Evolutionary conservation across 2,329 filamentous ascomycete species (phyloP), one percentile per base, ranked within the genome.

Genomic region (Neonectria neomacrospora): DNA sequence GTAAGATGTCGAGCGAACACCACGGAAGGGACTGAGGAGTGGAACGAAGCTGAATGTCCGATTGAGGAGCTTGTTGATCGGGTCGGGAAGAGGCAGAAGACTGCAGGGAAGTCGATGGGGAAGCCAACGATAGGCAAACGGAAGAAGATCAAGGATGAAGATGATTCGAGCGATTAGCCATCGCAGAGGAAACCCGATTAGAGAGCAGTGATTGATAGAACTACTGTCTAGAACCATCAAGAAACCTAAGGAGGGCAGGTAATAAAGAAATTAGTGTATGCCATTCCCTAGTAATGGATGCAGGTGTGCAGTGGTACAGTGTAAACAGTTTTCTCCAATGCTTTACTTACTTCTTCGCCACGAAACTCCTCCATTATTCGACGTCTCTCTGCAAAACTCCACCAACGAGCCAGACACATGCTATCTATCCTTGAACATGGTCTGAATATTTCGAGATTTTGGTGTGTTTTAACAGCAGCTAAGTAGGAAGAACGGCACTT

Each of bases 1-100:
- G 58, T 72, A 26, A 69, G 67, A 10, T 73, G 71, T 28, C 66
- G 71, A 50, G 70, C 71, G 28, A 73, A 73, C 51, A 73, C 71
- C 22, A 73, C 67, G 5, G 71, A 73, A 26, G 70, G 71, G n/a
- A 71, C 70, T 2, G 71, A 73, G 37, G 71, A 70, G 32, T 73
- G 71, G 71, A 62, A 69, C 23, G 57, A 67, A 8, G 54, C 64
- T 5, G 57, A 67, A 16, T 73, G 71, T 37, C 71, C 71, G 7
- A 64, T 73, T 23, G 71, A 73, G 26, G 71, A 53, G 14, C 58
- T 73, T 7, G 68, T 72, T 16, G 64, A 73, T 51, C 64, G 71
- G 56, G 63, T 63, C 11, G 71, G 71, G 5, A 73, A 73, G 62
- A 41, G 37, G n/a, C n/a, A 41, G n/a, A 41, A 41, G 37, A 5